Evolutionary conservation across 2,329 filamentous ascomycete species (phyloP).

Genomic region (Ciborinia camelliae): DNA sequence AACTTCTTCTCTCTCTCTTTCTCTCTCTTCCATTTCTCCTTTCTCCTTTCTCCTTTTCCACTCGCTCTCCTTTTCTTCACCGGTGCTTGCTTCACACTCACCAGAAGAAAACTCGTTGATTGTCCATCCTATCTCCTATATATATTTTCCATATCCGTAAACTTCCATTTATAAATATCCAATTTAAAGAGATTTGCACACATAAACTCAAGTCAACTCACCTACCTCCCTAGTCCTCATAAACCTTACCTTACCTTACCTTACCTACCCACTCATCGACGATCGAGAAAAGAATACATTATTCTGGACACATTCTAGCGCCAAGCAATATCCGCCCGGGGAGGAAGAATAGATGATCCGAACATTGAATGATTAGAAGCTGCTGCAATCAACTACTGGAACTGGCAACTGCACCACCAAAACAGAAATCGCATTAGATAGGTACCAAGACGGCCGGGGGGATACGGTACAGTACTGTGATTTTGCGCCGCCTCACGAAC

Average conservation of each 20-base stretch:
- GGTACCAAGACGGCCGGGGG: too few relatives aligned
- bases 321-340: not conserved
- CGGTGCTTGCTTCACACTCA: too few relatives aligned
- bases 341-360: constrained; percentile 11
- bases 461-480: not conserved
- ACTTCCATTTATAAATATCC: not conserved
- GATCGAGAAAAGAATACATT: too few relatives aligned
- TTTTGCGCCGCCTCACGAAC: not conserved
- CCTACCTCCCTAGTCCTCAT: too few relatives aligned
- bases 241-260: too few relatives aligned
- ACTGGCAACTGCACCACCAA: not conserved
- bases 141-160: not conserved
- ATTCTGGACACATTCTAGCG: not conserved
- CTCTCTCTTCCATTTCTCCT: not conserved
- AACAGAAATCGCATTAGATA: not conserved
- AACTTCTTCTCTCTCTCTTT: too few relatives aligned
- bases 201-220: not conserved
- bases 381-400: not conserved
- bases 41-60: not conserved
- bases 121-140: not conserved
- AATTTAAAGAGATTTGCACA: not conserved
- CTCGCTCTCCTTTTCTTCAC: not conserved
- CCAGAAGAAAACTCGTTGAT: not conserved
- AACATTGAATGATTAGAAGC: not conserved
- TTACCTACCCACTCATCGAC: too few relatives aligned